Percentiles rank a stretch among this genome's conserved stretches.
Conservation (phyloP, 1,284 basidiomycete species). For the Ustilago loliicola region DNA sequence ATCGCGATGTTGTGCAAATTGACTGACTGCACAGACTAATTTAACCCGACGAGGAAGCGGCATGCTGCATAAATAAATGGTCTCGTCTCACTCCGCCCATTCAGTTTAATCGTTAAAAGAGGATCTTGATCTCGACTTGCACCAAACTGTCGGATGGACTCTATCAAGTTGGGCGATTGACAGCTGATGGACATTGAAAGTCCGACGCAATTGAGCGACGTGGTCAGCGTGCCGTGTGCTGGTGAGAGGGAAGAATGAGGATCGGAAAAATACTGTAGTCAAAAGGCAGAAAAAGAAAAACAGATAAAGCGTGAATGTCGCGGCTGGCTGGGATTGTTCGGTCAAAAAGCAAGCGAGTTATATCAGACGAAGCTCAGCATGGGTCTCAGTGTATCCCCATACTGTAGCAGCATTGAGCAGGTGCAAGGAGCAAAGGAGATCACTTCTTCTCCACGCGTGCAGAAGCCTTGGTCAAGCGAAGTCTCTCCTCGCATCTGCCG, state of each 20-base stretch:
- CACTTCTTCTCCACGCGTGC: background rate
- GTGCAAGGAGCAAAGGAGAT: background rate
- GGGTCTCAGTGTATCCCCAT: too few relatives aligned
- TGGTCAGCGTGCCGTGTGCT: too few relatives aligned
- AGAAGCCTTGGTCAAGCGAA: background rate
- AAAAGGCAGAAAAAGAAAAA: background rate
- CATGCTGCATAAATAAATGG: too few relatives aligned
- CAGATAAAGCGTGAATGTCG: background rate
- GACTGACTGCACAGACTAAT: too few relatives aligned
- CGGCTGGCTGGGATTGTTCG: background rate
- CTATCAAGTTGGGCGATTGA: background rate
- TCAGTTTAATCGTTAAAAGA: too few relatives aligned
- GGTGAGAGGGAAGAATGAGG: too few relatives aligned
- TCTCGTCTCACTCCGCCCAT: too few relatives aligned
- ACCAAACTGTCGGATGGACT: background rate
- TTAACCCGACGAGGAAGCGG: too few relatives aligned
- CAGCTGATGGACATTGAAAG: background rate
- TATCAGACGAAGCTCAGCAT: slow-evolving; percentile 11
- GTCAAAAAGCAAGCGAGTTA: slow-evolving; percentile 14
- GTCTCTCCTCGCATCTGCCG: slow-evolving; percentile 5
- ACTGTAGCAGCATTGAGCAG: background rate
- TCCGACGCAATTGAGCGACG: background rate
- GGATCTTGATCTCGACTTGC: background rate
- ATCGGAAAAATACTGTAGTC: too few relatives aligned
- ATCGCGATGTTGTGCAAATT: too few relatives aligned